Evolutionary conservation across 129 eudicot genomes (phyloP), one percentile per base, ranked within the genome.

Genomic region (Escallonia herrerae): DNA sequence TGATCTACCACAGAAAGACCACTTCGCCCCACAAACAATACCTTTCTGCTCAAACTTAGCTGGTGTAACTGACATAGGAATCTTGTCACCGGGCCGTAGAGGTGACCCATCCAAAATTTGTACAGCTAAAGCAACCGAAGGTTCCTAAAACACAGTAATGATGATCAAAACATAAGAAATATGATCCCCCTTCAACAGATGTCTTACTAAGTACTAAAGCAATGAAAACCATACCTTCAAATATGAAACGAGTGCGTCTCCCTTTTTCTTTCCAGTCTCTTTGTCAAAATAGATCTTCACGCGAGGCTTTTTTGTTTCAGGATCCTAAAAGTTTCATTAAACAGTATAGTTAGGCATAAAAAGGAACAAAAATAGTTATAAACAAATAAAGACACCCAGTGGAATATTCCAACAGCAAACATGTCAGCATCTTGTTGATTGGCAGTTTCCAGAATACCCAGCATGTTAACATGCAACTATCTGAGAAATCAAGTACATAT

Each of bases 21-120:
- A 15, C 14, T 57, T 47, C 6, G 40, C 61, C 67, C 71, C 60
- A 53, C 3, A 13, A 8, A 44, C 49, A 13, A 46, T 66, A 94
- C 99, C 99, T 86, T 94, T 94, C 80, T 94, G 99, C 81, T 94
- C 90, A 78, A 94, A 94, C 71, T 86, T 94, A 49, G 99, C 99
- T 55, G 74, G 79, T 58, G 89, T 78, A 45, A 94, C 97, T 60
- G 99, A 75, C 96, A 94, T 84, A 40, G 69, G 80, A 74, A 72
- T 63, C 74, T 75, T 82, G 68, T 76, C 93, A 80, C 86, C 96
- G 41, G 85, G 87, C 67, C 99, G 81, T 55, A 94, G 78, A 76
- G 96, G 87, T 65, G 90, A 44, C 57, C 99, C 99, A 15, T 94
- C 96, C 81, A 94, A 81, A 73, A 94, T 77, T 78, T 94, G 95